A percentile compares a stretch with the other conserved stretches of the same genome.
These are phyloP conservation scores for Nepenthes mirabilis DNA, from an alignment of 148 eudicot genomes.

Conservation along the genomic window DNA sequence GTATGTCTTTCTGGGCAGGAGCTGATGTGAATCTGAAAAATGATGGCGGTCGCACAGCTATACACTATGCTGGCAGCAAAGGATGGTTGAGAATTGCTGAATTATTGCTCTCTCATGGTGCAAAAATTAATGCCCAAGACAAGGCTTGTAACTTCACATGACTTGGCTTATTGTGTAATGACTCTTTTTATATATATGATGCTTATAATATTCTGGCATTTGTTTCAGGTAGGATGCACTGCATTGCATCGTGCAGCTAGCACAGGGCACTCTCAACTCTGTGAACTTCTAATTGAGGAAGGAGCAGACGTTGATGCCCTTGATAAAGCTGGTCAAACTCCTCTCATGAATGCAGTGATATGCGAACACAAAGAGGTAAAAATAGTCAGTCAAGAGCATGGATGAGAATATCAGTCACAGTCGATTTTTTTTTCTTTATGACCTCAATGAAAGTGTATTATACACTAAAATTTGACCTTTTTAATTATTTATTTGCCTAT, in stretches of 20 bases:
- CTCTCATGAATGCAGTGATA: constrained; percentile 85
- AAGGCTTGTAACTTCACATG: constrained; percentile 39
- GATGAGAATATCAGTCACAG: no score
- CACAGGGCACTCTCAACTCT: constrained; percentile 66
- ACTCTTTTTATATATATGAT: not conserved
- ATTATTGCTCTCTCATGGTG: constrained; percentile 57
- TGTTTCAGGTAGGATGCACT: constrained; percentile 81
- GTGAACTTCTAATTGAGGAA: constrained; percentile 85
- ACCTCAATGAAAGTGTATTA: no score
- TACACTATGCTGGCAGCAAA: constrained; percentile 98
- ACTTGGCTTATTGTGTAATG: not conserved
- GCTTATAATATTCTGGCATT: constrained; percentile 3
- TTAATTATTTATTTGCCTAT: no score
- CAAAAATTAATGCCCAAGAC: constrained; percentile 72
- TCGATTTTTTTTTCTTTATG: not conserved
- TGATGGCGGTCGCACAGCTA: constrained; percentile 90
- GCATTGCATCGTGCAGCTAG: constrained; percentile 98
- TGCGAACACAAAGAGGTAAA: constrained; percentile 69
- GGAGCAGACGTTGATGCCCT: constrained; percentile 86
- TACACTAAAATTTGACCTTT: no score
- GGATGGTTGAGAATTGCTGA: constrained; percentile 79
- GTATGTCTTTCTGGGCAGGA: constrained; percentile 29
- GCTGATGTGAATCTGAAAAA: constrained; percentile 86
- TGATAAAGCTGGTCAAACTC: constrained; percentile 74
- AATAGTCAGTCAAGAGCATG: no score